phyloP scores from a whole-genome alignment of 2,329 filamentous ascomycete species.

The Sclerotinia nivalis region DNA sequence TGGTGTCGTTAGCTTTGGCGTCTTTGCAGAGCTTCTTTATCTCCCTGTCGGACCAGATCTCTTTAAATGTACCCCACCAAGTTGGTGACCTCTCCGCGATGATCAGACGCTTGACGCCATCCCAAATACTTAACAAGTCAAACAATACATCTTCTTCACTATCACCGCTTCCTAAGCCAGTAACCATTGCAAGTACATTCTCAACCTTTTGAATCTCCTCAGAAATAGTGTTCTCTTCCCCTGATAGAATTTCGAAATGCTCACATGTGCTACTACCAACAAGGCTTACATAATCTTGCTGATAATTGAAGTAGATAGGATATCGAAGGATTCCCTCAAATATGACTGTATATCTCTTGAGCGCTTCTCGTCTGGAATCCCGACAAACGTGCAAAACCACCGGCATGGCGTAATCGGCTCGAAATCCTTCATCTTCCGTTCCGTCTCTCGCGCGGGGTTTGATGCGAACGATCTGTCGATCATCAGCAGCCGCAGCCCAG shows the following conservation, averaged over 20 bases:
- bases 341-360: conserved; percentile 10
- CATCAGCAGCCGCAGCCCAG: conserved; percentile 11
- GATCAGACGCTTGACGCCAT: conserved; percentile 3
- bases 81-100: conserved; percentile 10
- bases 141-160: conserved; percentile 12
- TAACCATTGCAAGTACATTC: conserved; percentile 8
- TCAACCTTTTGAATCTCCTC: conserved; percentile 1
- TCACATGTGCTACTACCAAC: background rate
- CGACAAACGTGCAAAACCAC: conserved; percentile 10
- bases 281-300: conserved; percentile 7
- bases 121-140: background rate
- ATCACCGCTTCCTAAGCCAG: background rate
- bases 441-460: background rate
- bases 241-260: background rate
- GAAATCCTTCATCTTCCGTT: background rate
- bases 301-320: conserved; percentile 20
- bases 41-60: conserved; percentile 21
- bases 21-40: background rate
- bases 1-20: conserved; percentile 3
- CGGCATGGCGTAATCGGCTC: background rate
- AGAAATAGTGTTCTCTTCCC: background rate
- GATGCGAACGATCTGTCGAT: conserved; percentile 8
- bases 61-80: conserved; percentile 20
- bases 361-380: conserved; percentile 8
- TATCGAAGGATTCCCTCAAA: background rate